A percentile compares a stretch with the other conserved stretches of the same genome.
Conservation (phyloP, 163 green algal species). For the Scenedesmus sp. region DNA sequence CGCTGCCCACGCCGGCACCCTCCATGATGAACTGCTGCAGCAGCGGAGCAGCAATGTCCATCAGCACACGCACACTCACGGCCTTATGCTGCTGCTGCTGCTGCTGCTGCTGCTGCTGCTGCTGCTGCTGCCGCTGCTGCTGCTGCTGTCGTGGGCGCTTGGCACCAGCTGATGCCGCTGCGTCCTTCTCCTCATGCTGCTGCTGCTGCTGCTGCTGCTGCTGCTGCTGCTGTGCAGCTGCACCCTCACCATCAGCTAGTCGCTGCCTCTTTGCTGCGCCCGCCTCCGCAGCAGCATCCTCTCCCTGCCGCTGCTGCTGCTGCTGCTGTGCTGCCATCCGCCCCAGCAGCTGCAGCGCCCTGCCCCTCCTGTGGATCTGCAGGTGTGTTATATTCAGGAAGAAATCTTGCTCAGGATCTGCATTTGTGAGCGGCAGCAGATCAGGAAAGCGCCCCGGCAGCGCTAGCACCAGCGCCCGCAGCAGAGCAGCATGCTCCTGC, state of each 20-base stretch:
- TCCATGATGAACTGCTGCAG: constrained; percentile 78
- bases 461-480: constrained; percentile 71
- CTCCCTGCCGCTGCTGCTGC: constrained; percentile 27
- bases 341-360: constrained; percentile 56
- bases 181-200: background rate
- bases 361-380: constrained; percentile 54
- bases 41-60: constrained; percentile 78
- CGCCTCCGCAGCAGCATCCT: background rate
- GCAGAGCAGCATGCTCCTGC: constrained; percentile 87
- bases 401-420: constrained; percentile 89
- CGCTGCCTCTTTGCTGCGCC: constrained; percentile 19
- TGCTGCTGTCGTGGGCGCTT: background rate
- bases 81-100: constrained; percentile 36
- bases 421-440: constrained; percentile 65
- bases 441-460: constrained; percentile 73
- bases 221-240: background rate
- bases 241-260: constrained; percentile 52
- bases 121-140: constrained; percentile 28
- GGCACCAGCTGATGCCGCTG: background rate
- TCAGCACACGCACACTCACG: constrained; percentile 56
- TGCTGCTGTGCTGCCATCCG: constrained; percentile 49
- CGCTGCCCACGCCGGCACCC: constrained; percentile 38
- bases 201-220: constrained; percentile 2
- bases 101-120: background rate
- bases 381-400: constrained; percentile 94